A percentile compares a stretch with the other conserved stretches of the same genome.
These are phyloP conservation scores for Aureobasidium sp. DNA, from an alignment of 2,329 filamentous ascomycete species.

Conservation along the genomic window DNA sequence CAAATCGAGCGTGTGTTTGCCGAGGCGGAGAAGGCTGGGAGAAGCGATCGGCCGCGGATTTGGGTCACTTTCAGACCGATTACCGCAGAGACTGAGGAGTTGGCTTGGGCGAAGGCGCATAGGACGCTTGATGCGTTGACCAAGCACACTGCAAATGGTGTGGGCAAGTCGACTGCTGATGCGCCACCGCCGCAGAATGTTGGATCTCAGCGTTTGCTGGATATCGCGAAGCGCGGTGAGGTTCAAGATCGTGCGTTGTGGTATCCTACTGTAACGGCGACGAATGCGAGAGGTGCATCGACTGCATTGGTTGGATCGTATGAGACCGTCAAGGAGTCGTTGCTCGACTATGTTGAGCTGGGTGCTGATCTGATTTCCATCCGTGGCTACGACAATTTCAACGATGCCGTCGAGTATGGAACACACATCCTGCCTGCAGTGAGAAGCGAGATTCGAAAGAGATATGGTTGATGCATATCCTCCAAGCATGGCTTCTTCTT, in stretches of 20 bases:
- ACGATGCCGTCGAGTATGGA: slow-evolving; percentile 53
- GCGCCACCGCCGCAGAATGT: slow-evolving; percentile 46
- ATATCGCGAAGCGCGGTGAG: slow-evolving; percentile 48
- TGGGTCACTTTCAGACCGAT: slow-evolving; percentile 60
- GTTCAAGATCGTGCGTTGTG: slow-evolving; percentile 55
- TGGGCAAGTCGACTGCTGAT: slow-evolving; percentile 21
- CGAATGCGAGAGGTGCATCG: slow-evolving; percentile 51
- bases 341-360: slow-evolving; percentile 50
- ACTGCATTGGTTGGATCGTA: slow-evolving; percentile 51
- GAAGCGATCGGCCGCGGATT: slow-evolving; percentile 48
- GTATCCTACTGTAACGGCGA: slow-evolving; percentile 56
- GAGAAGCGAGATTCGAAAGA: slow-evolving; percentile 25
- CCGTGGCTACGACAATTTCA: slow-evolving; percentile 53
- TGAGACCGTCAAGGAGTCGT: slow-evolving; percentile 46
- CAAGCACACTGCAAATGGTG: slow-evolving; percentile 27
- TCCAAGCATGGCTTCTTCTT: no score
- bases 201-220: slow-evolving; percentile 50
- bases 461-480: background rate
- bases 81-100: slow-evolving; percentile 51
- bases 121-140: slow-evolving; percentile 46
- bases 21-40: slow-evolving; percentile 50
- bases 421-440: slow-evolving; percentile 48
- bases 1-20: slow-evolving; percentile 55
- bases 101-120: slow-evolving; percentile 55
- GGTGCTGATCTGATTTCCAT: slow-evolving; percentile 52